phyloP scores from a whole-genome alignment of 768 basidiomycete genomes.

The Boletus pseudo-olivaceus region DNA sequence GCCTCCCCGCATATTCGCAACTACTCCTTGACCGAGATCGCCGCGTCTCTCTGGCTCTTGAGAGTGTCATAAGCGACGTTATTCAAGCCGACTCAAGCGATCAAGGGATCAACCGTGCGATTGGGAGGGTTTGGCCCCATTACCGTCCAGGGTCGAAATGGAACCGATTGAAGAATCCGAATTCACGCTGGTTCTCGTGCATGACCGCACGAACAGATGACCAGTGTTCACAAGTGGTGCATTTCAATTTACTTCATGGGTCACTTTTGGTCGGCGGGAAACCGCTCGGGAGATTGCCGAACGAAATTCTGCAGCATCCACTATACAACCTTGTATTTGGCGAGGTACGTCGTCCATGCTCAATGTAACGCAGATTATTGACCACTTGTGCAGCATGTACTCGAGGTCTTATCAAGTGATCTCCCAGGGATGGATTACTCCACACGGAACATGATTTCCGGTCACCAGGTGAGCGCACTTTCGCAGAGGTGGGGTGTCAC shows the following conservation, averaged over 20 bases:
- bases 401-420: constrained; percentile 24
- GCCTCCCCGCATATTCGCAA: constrained; percentile 4
- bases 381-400: constrained; percentile 15
- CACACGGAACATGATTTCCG: constrained; percentile 13
- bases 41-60: constrained; percentile 27
- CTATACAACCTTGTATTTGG: constrained; percentile 22
- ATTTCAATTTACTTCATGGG: constrained; percentile 24
- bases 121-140: constrained; percentile 19
- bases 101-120: constrained; percentile 17
- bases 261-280: constrained; percentile 28
- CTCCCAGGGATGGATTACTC: constrained; percentile 26
- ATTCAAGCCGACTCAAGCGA: background rate
- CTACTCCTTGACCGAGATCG: constrained; percentile 30
- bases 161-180: constrained; percentile 9
- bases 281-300: constrained; percentile 23
- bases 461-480: constrained; percentile 16
- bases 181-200: constrained; percentile 23
- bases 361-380: background rate
- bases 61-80: constrained; percentile 4
- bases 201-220: constrained; percentile 6
- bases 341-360: constrained; percentile 5
- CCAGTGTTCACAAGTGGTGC: constrained; percentile 20
- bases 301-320: constrained; percentile 14
- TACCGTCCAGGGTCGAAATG: constrained; percentile 25
- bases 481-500: background rate